Conservation (phyloP, 139 green algal species). For the Raphidocelis subcapitata region DNA sequence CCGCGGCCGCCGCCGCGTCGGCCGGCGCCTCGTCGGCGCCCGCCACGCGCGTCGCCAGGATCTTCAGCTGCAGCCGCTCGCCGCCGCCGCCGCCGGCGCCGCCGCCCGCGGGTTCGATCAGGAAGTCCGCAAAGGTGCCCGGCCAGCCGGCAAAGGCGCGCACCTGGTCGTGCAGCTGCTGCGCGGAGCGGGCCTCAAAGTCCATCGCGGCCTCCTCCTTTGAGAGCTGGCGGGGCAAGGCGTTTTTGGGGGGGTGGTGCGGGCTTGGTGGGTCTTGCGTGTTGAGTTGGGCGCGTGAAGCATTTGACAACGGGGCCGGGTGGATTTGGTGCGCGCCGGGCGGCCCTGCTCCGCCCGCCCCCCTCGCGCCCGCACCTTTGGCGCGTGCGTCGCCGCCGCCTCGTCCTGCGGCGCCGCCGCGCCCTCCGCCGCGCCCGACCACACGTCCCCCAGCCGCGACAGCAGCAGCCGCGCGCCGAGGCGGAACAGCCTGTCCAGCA, state of each 20-base stretch:
- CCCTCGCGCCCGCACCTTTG: slow-evolving; percentile 67
- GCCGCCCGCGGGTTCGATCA: background rate
- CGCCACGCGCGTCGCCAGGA: slow-evolving; percentile 27
- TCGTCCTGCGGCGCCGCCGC: slow-evolving; percentile 64
- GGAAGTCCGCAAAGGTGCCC: slow-evolving; percentile 60
- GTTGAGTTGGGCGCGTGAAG: too few species aligned
- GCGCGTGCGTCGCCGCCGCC: slow-evolving; percentile 60
- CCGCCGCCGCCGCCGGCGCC: slow-evolving; percentile 7
- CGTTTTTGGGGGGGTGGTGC: too few species aligned
- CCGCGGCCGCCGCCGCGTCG: background rate
- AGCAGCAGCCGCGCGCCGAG: slow-evolving; percentile 73
- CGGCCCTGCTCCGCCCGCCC: too few species aligned
- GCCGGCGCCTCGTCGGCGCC: background rate
- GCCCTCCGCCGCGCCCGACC: slow-evolving; percentile 44
- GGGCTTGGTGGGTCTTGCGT: too few species aligned
- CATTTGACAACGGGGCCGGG: too few species aligned
- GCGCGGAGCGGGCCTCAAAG: slow-evolving; percentile 61
- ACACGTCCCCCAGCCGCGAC: slow-evolving; percentile 60
- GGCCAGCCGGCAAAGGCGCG: slow-evolving; percentile 82
- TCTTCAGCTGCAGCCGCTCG: slow-evolving; percentile 35
- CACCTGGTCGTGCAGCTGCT: slow-evolving; percentile 82
- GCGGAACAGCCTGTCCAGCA: slow-evolving; percentile 77
- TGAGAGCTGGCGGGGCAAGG: slow-evolving; percentile 35
- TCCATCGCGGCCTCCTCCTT: slow-evolving; percentile 76
- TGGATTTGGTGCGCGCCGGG: too few species aligned